Base-by-base conservation (phyloP, 2,329 filamentous ascomycete species). In the Trichoderma koningiopsis region DNA sequence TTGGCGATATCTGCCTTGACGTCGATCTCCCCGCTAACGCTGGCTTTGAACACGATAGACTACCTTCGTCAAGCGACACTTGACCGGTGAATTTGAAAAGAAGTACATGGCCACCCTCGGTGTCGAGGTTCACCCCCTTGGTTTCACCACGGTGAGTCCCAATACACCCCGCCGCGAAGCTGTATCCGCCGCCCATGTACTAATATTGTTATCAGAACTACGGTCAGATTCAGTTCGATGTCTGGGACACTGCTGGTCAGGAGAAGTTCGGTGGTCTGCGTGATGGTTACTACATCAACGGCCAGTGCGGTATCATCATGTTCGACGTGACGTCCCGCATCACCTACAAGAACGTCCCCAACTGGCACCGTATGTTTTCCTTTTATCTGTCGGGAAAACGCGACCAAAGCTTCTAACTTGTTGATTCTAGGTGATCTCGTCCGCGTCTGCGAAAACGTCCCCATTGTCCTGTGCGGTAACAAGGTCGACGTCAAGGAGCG, bases 401-500 rank as follows among this genome's bases (percentile, higher is more conserved):
- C 31, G 31, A 5, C 11, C 27, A 24, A 22, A 43, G 22, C 47
- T 59, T 56, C 74, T 77, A 56, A 77, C 70, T 53, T 11, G 55
- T 43, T 37, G 5, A 4, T 59, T 63, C 5, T 73, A 97, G 94
- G 94, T 87, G 96, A 99, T 80, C 90, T 99, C 78, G 94, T 97
- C 85, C 96, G 95, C 84, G 95, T 99, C 79, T 98, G 95, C 87
- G 95, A 99, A 89, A 97, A 96, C 87, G 96, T 99, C 79, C 95
- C 95, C 77, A 98, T 99, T 79, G 96, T 98, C 78, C 92, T 99
- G 74, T 94, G 91, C 83, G 95, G 95, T 80, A 99, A 99, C 92
- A 99, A 99, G 90, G 95, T 99, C 83, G 95, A 99, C 80, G 96
- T 99, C 74, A 99, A 99, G 92, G 96, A 99, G 90, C 93, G 96